Evolutionary conservation across 1,284 basidiomycete genomes (phyloP).

Genomic region (Phellopilus nigrolimitatus): DNA sequence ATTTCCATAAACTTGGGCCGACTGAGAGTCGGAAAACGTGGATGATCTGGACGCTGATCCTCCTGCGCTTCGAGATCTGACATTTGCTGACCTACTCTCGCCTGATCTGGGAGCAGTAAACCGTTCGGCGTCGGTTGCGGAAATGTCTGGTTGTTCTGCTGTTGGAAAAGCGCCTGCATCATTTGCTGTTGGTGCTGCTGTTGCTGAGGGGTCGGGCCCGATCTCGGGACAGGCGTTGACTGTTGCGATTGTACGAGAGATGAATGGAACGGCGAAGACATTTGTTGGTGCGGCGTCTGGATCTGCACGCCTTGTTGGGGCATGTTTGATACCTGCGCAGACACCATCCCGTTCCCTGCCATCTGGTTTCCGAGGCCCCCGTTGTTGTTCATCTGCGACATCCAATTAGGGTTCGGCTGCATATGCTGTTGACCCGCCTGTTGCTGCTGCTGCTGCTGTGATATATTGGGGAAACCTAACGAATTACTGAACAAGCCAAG

Average conservation of each 20-base stretch:
- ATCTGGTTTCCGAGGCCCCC: neutral
- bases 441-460: slow-evolving; percentile 13
- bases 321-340: neutral
- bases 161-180: slow-evolving; percentile 4
- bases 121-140: slow-evolving; percentile 1
- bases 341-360: neutral
- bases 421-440: neutral
- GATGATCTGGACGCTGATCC: neutral
- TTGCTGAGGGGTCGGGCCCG: slow-evolving; percentile 16
- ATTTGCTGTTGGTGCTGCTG: slow-evolving; percentile 10
- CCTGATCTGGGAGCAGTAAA: neutral
- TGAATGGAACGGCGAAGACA: slow-evolving; percentile 12
- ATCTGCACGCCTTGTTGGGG: neutral
- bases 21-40: slow-evolving; percentile 36
- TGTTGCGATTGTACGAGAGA: slow-evolving; percentile 11
- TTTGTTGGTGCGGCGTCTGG: neutral
- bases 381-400: neutral
- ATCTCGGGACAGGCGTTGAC: slow-evolving; percentile 3
- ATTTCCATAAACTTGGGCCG: slow-evolving; percentile 44
- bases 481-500: neutral
- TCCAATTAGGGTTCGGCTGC: slow-evolving; percentile 1
- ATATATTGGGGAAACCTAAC: slow-evolving; percentile 1
- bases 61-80: slow-evolving; percentile 4
- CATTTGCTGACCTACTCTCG: neutral
- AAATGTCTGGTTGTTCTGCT: slow-evolving; percentile 2